These are phyloP conservation scores for Lanmaoa pseudosensibilis DNA, from an alignment of 768 basidiomycete species.

Conservation along the genomic window DNA sequence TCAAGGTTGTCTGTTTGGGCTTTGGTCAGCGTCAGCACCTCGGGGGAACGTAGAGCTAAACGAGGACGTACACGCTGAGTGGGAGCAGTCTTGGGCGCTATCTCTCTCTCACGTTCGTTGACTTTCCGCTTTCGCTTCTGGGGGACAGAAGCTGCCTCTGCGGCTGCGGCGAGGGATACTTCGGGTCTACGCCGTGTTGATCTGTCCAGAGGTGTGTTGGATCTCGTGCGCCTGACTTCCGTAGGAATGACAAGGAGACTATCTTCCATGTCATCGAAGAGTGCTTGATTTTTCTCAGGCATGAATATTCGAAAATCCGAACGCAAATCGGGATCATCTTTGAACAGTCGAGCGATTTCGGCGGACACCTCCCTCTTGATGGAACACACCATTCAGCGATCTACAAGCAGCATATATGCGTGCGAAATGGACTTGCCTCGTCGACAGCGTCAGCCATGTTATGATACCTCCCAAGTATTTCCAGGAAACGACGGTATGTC, in stretches of 20 bases:
- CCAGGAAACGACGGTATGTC: conserved; percentile 77
- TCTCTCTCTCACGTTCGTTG: conserved; percentile 42
- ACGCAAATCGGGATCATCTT: conserved; percentile 71
- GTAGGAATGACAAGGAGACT: conserved; percentile 28
- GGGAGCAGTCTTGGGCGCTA: conserved; percentile 22
- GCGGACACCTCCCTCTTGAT: conserved; percentile 61
- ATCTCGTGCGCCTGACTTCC: conserved; percentile 35
- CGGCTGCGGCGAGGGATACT: conserved; percentile 41
- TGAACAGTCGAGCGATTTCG: conserved; percentile 69
- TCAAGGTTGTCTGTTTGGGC: conserved; percentile 22
- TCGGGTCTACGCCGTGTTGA: conserved; percentile 49
- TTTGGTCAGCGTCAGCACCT: conserved; percentile 13
- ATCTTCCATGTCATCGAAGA: conserved; percentile 46
- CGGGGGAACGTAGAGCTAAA: neutral
- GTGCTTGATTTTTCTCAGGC: conserved; percentile 55
- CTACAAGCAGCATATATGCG: neutral
- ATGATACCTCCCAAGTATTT: conserved; percentile 68
- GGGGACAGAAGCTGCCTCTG: conserved; percentile 44
- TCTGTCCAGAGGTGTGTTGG: conserved; percentile 34
- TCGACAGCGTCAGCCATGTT: conserved; percentile 59
- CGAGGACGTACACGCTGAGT: conserved; percentile 27
- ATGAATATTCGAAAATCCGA: conserved; percentile 76
- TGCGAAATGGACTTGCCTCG: conserved; percentile 43
- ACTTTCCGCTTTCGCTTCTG: conserved; percentile 71
- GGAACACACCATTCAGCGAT: neutral